Conservation (phyloP, 108 stramenopile species). For the Pinguiococcus pyrenoidosus region DNA sequence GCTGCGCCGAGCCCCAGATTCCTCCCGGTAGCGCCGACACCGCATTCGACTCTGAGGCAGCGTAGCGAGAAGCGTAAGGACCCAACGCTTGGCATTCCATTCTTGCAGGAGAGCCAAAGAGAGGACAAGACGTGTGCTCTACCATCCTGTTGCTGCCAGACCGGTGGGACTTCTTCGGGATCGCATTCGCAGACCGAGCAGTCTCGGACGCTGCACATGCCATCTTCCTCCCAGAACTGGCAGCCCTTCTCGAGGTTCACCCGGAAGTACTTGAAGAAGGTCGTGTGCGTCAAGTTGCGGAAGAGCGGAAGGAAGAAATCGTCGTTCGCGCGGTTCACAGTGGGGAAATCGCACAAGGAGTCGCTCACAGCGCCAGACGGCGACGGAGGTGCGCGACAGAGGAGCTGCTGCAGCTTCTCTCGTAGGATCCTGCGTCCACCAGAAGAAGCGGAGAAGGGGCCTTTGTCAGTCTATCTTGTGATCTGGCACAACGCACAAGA, state of each 20-base stretch:
- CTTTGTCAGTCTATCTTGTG: no score
- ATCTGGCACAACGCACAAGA: no score
- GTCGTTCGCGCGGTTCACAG: conserved; percentile 17
- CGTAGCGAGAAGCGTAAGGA: no score
- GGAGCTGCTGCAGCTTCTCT: no score
- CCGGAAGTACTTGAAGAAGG: conserved; percentile 39
- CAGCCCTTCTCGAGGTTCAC: conserved; percentile 34
- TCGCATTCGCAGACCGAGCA: conserved; percentile 32
- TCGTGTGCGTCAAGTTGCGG: conserved; percentile 7
- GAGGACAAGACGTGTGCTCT: not conserved
- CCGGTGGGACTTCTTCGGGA: conserved; percentile 24
- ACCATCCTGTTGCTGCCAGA: conserved; percentile 23
- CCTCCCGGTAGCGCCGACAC: no score
- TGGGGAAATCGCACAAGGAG: conserved; percentile 23
- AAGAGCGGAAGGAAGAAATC: conserved; percentile 19
- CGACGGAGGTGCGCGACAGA: no score
- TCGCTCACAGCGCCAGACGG: conserved; percentile 26
- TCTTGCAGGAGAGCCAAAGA: not conserved
- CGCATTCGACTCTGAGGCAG: no score
- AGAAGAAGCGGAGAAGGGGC: no score
- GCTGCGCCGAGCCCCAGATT: no score
- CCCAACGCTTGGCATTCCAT: no score
- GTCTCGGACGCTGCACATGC: conserved; percentile 23
- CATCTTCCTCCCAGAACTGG: conserved; percentile 41
- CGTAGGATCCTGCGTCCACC: no score